Base-by-base conservation (phyloP, 2,329 filamentous ascomycete genomes). In the Epichloe sibirici region DNA sequence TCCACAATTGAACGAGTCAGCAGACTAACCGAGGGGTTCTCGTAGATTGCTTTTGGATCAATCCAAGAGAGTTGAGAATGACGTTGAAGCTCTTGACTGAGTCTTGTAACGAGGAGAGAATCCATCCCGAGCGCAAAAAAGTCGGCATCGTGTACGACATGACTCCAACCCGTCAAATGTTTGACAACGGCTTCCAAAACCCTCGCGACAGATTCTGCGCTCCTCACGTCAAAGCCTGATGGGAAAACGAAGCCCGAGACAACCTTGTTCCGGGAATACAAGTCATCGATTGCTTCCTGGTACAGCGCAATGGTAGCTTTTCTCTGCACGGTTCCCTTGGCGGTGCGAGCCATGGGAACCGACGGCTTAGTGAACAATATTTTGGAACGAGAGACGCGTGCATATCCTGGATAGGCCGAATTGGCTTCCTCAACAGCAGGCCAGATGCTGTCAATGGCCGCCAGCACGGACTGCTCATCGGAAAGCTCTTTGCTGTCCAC, bases 301-400 rank as follows among this genome's bases (percentile, higher is more conserved):
- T 62, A 58, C 9, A 39, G 7, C 1, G 51, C 48, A n/a, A 60
- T 15, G 0, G 58, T 59, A 21, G 47, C 13, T 7, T 53, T 55
- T 3, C 59, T 53, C 35, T 55, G 51, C 5, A 55, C 23, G 9
- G 50, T 55, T 6, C 53, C 53, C 25, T 55, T 55, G 4, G 17
- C 51, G 6, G 53, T 48, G 37, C 53, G 48, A 9, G 37, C 28
- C 46, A 55, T 52, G 4, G 50, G 53, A 15, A 17, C 39, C 1
- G 45, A 42, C 25, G 46, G 25, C 17, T 48, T 42, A 5, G 48
- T 48, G 31, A 55, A 15, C 5, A 48, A 23, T 17, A 55, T 40
- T 15, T 38, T 48, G 2, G 51, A 23, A 8, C 43, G 40, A n/a
- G 39, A 43, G 37, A 55, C 38, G 28, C 46, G 51, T n/a, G 53